Conservation (phyloP, 768 basidiomycete genomes). For the Agaricus blazei region DNA sequence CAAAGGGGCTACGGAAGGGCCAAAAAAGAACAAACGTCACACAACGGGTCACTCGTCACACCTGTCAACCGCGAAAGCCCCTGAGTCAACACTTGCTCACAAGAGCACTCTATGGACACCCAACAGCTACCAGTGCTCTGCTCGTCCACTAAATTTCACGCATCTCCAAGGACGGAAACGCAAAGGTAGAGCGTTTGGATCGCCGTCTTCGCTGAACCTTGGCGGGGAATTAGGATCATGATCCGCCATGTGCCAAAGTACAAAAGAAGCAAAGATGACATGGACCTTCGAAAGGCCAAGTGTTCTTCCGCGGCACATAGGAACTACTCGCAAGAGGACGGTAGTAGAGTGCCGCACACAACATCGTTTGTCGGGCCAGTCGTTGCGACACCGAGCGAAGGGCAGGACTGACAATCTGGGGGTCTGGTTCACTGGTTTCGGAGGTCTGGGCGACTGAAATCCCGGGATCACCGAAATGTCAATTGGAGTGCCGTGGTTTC, state of each 20-base stretch:
- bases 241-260: not conserved
- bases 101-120: not conserved
- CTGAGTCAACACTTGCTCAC: not conserved
- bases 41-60: not conserved
- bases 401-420: too few species aligned
- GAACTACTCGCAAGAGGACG: not conserved
- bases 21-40: not conserved
- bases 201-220: not conserved
- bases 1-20: not conserved
- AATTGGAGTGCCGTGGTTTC: not conserved
- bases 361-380: too few species aligned
- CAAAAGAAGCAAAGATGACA: not conserved
- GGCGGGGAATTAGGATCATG: not conserved
- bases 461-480: not conserved
- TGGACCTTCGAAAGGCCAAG: not conserved
- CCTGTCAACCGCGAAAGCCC: too few species aligned
- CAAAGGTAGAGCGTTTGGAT: not conserved
- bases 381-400: too few species aligned
- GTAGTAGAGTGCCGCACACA: too few species aligned
- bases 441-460: not conserved
- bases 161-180: not conserved
- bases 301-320: conserved; percentile 4
- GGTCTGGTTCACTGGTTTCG: not conserved
- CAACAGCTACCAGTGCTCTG: not conserved
- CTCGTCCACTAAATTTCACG: too few species aligned